Evolutionary conservation across 805 yeast genomes (phyloP), one percentile per base, ranked within the genome.

Genomic region (Saccharomycopsis microspora): DNA sequence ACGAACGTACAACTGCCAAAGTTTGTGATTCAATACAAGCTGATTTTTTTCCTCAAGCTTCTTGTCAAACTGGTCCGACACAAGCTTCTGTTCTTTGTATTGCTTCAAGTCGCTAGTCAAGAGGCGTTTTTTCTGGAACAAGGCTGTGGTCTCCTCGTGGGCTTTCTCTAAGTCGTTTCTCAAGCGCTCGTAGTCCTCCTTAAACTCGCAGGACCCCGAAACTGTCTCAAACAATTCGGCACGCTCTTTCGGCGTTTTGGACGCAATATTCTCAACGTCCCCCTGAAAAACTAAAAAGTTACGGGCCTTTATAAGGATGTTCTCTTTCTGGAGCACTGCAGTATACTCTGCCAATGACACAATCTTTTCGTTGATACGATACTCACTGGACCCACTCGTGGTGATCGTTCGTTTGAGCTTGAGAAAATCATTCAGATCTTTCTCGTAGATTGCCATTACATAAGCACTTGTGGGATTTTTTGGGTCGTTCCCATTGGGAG

Each of bases 211-310:
- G 0, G 96, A 85, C 0, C 96, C 96, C 51, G 94, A 83, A 31
- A 93, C 78, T 10, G 78, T 78, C 64, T 93, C 98, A 47, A 93
- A 68, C 52, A 89, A 63, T 41, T 67, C 71, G 1, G 94, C 77
- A 51, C 93, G 69, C 37, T 87, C 95, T 29, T 64, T 63, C 0
- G 97, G 78, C 0, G 90, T 78, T 60, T 89, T 95, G 0, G 95
- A 74, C 0, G 97, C 97, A 39, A 93, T 80, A 56, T 80, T 83
- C 61, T 90, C 97, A 44, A 93, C 95, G 60, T 90, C 97, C 51
- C 98, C 97, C 67, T 93, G 98, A 60, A 90, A 88, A 5, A 93
- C 97, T 51, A 93, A 66, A 58, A 90, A 90, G 62, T 93, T 93
- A 59, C 86, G 75, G 1, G 97, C 96, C 59, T 84, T 86, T 55